A percentile compares a stretch with the other conserved stretches of the same genome.
phyloP scores from a whole-genome alignment of 2,329 filamentous ascomycete genomes.

The Scedosporium apiospermum region DNA sequence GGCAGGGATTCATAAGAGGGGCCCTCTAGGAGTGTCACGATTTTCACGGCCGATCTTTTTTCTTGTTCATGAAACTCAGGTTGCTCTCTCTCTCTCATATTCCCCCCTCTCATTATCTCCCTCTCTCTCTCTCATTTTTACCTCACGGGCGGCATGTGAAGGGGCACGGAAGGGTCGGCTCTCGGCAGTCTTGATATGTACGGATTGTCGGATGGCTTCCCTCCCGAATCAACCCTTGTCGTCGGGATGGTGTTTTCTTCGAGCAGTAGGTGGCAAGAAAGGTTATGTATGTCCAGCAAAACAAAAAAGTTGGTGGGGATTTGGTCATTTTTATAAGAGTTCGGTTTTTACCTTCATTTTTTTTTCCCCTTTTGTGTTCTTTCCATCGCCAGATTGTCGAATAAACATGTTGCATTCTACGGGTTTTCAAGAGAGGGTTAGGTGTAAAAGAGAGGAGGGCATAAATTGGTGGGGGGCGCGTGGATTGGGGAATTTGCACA shows the following conservation, averaged over 20 bases:
- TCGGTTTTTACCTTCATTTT: neutral
- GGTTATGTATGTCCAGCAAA: neutral
- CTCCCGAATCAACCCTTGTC: neutral
- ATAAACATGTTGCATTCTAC: neutral
- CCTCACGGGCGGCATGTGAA: neutral
- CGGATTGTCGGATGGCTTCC: neutral
- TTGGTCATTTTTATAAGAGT: neutral
- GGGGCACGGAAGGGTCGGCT: neutral
- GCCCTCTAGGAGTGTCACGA: constrained; percentile 7
- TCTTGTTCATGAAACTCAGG: neutral
- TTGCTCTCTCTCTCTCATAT: neutral
- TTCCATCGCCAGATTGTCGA: neutral
- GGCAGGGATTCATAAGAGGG: constrained; percentile 4
- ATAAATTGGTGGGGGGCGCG: neutral
- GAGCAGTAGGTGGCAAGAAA: neutral
- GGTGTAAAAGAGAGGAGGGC: neutral
- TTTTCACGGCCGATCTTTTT: constrained; percentile 6
- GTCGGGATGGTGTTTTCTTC: neutral
- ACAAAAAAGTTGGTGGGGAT: neutral
- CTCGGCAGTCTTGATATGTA: no score
- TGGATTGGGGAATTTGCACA: neutral
- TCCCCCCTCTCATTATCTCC: neutral
- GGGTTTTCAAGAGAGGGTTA: neutral
- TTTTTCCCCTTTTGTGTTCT: neutral
- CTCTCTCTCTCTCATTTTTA: neutral